These are phyloP conservation scores for Laetiporus sulphureus DNA, from an alignment of 1,284 basidiomycete species.

Conservation along the genomic window DNA sequence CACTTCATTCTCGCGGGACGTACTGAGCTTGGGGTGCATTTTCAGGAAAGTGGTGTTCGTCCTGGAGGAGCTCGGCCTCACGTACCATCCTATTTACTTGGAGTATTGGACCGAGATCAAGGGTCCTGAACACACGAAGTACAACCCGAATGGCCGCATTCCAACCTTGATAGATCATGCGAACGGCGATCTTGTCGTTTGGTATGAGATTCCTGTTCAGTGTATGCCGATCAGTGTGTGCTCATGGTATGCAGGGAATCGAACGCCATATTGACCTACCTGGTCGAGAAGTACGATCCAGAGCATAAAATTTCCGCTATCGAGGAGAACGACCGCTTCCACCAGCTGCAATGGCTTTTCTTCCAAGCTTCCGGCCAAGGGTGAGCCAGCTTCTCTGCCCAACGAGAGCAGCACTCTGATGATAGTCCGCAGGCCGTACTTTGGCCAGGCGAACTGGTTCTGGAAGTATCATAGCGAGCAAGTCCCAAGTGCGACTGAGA, in stretches of 20 bases:
- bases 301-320: constrained; percentile 24
- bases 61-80: constrained; percentile 24
- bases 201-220: background rate
- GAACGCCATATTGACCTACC: constrained; percentile 28
- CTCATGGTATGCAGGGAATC: constrained; percentile 26
- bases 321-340: constrained; percentile 16
- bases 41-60: constrained; percentile 23
- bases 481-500: constrained; percentile 22
- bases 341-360: constrained; percentile 25
- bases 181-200: constrained; percentile 9
- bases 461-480: constrained; percentile 18
- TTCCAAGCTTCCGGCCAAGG: constrained; percentile 27
- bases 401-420: too few species aligned
- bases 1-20: background rate
- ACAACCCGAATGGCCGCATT: constrained; percentile 28
- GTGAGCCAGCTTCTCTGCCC: too few species aligned
- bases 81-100: constrained; percentile 25
- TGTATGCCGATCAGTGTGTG: too few species aligned
- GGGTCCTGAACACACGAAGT: constrained; percentile 15
- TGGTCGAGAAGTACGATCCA: constrained; percentile 28
- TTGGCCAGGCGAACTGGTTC: constrained; percentile 24
- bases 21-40: too few species aligned
- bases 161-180: constrained; percentile 30
- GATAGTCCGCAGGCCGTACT: constrained; percentile 12
- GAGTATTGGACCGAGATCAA: constrained; percentile 26